Evolutionary conservation across 2,329 filamentous ascomycete genomes (phyloP), one percentile per base, ranked within the genome.

Genomic region (Waltergamsia citrina): DNA sequence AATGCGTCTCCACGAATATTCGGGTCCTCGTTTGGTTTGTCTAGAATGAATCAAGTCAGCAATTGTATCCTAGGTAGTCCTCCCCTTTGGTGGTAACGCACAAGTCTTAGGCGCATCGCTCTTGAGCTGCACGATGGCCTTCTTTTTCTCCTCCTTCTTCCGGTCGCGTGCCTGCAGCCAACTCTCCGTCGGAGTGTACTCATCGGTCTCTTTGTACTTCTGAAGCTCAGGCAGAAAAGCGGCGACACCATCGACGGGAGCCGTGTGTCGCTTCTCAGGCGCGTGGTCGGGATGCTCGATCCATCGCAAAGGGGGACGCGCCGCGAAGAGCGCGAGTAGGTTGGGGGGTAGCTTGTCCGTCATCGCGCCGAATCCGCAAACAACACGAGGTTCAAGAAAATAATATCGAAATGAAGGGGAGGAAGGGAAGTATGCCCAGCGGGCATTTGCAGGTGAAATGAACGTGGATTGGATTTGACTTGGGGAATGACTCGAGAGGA

Each of bases 301-400:
- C 72, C 85, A 96, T 60, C 87, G 83, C 54, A 96, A 67, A 39
- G 90, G 83, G 48, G 92, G 92, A 39, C 92, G 85, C 54, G 92
- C 85, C 62, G 90, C 85, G 66, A 98, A 98, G 46, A 96, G 85
- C 61, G 85, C 84, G 49, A 96, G 73, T 39, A 96, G 74, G 56
- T 94, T 90, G 36, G 84, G 85, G 38, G 92, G 90, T 15, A 98
- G 81, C 63, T 93, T 92, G 71, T 95, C 90, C 33, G 92, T 96
- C 92, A 96, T 98, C 41, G 38, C 8, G 8, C 22, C 22, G 22
- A 8, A 8, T 24, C 8, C 22, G 22, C 8, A n/a, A n/a, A n/a
- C n/a, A n/a, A n/a, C n/a, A n/a, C n/a, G n/a, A n/a, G n/a, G 0
- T 10, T 25, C 23, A 25, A 25, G 23, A n/a, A n/a, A n/a, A n/a